Conservation (phyloP, 768 basidiomycete genomes). For the Pulveroboletus sp. region DNA sequence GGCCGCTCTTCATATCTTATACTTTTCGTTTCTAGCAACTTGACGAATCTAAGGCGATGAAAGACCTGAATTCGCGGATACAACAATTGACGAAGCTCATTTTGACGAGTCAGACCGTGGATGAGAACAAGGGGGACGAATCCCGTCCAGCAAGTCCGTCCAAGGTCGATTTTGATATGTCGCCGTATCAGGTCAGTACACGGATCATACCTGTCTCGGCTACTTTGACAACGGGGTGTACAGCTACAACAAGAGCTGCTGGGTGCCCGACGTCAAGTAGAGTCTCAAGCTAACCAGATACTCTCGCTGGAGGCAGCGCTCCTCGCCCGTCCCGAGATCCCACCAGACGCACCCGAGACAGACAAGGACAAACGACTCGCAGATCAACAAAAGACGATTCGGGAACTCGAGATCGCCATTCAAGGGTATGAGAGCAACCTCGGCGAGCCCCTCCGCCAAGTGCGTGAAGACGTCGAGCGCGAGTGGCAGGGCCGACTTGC, state of each 20-base stretch:
- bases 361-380: constrained; percentile 75
- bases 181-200: constrained; percentile 68
- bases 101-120: constrained; percentile 81
- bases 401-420: constrained; percentile 73
- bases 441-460: constrained; percentile 62
- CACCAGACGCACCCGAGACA: constrained; percentile 60
- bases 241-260: constrained; percentile 89
- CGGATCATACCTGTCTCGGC: background rate
- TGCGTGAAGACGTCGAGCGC: constrained; percentile 70
- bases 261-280: constrained; percentile 69
- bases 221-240: background rate
- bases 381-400: constrained; percentile 72
- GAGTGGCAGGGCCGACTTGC: constrained; percentile 66
- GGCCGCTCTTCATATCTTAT: background rate
- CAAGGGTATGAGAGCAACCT: constrained; percentile 72
- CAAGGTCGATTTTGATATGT: constrained; percentile 89
- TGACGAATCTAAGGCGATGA: constrained; percentile 83
- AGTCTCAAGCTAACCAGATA: constrained; percentile 80
- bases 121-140: constrained; percentile 63
- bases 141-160: constrained; percentile 79
- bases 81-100: constrained; percentile 83
- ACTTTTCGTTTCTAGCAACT: constrained; percentile 52
- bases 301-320: constrained; percentile 80
- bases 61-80: constrained; percentile 75
- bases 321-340: constrained; percentile 63